A percentile compares a stretch with the other conserved stretches of the same genome.
Conservation (phyloP, 352 stramenopile species). For the Globisporangium alternatum region DNA sequence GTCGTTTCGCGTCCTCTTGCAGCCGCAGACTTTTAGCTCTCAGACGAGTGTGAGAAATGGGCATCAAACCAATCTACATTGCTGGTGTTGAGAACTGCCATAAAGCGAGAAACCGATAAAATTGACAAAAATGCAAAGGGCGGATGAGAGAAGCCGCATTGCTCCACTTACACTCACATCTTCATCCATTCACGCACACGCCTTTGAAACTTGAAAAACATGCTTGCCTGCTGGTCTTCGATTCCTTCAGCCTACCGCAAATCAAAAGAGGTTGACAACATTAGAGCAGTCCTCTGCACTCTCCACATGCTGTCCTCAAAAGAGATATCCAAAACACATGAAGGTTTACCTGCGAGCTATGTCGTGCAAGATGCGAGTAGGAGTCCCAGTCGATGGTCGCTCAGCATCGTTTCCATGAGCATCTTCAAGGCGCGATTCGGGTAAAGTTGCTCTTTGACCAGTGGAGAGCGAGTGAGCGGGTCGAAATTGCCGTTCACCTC, state of each 20-base stretch:
- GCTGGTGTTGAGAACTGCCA: not conserved
- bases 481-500: slow-evolving; percentile 74
- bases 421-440: slow-evolving; percentile 69
- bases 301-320: no score
- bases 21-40: not conserved
- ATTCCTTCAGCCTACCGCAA: not conserved
- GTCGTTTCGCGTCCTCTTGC: not conserved
- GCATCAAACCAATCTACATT: not conserved
- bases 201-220: not conserved
- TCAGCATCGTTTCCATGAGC: slow-evolving; percentile 69
- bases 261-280: no score
- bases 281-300: not conserved
- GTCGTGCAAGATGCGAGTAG: slow-evolving; percentile 34
- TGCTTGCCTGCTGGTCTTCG: not conserved
- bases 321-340: not conserved
- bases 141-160: not conserved
- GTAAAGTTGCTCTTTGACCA: slow-evolving; percentile 59
- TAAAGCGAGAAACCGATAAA: not conserved
- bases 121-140: not conserved
- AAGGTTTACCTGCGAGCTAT: not conserved
- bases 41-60: not conserved
- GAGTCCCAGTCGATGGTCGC: slow-evolving; percentile 53
- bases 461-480: slow-evolving; percentile 51
- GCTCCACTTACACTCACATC: not conserved
- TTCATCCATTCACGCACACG: not conserved